Evolutionary conservation across 192 early-diverging fungal genomes (phyloP).

Genomic region (Coemansia sp.): DNA sequence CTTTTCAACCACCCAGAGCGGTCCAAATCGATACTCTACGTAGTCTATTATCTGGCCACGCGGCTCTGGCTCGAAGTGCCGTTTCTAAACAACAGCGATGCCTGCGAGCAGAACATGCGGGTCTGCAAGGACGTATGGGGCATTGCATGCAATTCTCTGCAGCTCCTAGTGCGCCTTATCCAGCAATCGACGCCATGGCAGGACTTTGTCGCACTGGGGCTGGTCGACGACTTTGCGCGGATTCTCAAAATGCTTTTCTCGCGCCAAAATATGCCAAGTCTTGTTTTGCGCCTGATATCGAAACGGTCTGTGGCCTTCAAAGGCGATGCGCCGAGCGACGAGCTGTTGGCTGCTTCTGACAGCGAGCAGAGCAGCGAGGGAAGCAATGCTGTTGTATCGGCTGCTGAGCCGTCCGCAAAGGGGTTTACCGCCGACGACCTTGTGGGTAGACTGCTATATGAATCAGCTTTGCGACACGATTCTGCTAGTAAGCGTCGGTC

Average conservation of each 20-base stretch:
- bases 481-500: not conserved
- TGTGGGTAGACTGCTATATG: conserved; percentile 23
- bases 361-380: not conserved
- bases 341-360: not conserved
- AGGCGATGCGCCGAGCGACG: not conserved
- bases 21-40: conserved; percentile 9
- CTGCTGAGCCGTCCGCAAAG: not conserved
- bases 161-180: conserved; percentile 20
- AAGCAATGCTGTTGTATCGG: not conserved
- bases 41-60: conserved; percentile 31
- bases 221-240: conserved; percentile 11
- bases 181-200: conserved; percentile 7
- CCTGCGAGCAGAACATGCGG: not conserved
- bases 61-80: conserved; percentile 19
- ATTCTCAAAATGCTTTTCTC: conserved; percentile 5
- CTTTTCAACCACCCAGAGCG: conserved; percentile 7
- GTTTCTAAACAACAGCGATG: not conserved
- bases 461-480: conserved; percentile 9
- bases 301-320: not conserved
- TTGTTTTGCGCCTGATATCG: not conserved
- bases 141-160: conserved; percentile 23
- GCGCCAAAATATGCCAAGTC: not conserved
- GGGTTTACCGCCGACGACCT: conserved; percentile 1
- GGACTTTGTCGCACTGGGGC: conserved; percentile 8
- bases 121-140: conserved; percentile 34